phyloP scores from a whole-genome alignment of 352 stramenopile genomes.

The Bremia lactucae region DNA sequence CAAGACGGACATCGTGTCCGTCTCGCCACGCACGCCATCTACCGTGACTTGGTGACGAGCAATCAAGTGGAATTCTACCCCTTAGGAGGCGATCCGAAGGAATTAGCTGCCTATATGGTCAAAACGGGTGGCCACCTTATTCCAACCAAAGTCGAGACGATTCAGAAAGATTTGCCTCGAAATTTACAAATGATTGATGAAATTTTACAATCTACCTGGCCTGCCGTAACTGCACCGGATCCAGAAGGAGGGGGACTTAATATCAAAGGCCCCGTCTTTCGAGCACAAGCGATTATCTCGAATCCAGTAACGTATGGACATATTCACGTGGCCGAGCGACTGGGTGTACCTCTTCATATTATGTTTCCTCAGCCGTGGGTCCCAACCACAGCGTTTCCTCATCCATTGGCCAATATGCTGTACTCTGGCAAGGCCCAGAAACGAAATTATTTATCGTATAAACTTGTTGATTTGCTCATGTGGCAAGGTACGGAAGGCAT shows the following conservation, averaged over 20 bases:
- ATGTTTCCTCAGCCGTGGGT: constrained; percentile 89
- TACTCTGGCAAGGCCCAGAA: constrained; percentile 51
- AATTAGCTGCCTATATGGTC: constrained; percentile 84
- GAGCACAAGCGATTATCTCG: constrained; percentile 86
- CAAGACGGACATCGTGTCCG: constrained; percentile 81
- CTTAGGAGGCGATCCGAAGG: constrained; percentile 52
- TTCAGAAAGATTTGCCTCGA: constrained; percentile 45
- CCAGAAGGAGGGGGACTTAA: constrained; percentile 41
- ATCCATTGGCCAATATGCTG: constrained; percentile 70
- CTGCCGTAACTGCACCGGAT: constrained; percentile 58
- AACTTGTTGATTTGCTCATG: constrained; percentile 35
- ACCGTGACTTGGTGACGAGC: constrained; percentile 64
- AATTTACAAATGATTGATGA: constrained; percentile 85
- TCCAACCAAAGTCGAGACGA: constrained; percentile 43
- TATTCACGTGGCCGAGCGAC: constrained; percentile 85
- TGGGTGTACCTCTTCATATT: constrained; percentile 87
- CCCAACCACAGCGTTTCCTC: constrained; percentile 76
- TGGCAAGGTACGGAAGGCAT: constrained; percentile 35
- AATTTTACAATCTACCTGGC: constrained; percentile 82
- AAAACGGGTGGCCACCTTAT: constrained; percentile 67
- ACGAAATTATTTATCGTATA: constrained; percentile 42
- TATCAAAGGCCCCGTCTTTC: constrained; percentile 40
- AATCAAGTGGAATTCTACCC: constrained; percentile 68
- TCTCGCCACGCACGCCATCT: constrained; percentile 84
- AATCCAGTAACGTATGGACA: constrained; percentile 88